Percentiles rank a stretch among this genome's conserved stretches.
Evolutionary conservation across 805 yeast species (phyloP).

Genomic region (Yamadazyma takamatsuzukensis): DNA sequence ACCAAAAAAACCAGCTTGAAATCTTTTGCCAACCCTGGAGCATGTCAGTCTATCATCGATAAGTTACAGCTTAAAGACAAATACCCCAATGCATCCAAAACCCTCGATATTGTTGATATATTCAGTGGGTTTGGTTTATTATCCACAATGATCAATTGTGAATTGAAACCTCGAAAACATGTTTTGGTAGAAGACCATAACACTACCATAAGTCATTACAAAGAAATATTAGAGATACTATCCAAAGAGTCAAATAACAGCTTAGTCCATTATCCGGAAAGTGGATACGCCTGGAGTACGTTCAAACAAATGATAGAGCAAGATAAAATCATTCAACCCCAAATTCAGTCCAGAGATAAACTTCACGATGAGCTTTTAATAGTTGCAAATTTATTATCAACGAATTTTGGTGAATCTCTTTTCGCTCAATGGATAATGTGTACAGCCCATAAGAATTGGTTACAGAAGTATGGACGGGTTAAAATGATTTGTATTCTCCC

Average conservation of each 20-base stretch:
- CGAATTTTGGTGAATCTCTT: constrained; percentile 58
- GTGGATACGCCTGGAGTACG: constrained; percentile 70
- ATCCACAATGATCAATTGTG: constrained; percentile 58
- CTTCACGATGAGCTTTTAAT: constrained; percentile 54
- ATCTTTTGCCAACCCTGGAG: constrained; percentile 14
- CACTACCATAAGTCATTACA: constrained; percentile 23
- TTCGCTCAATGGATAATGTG: constrained; percentile 74
- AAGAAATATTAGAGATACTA: constrained; percentile 20
- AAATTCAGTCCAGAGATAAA: constrained; percentile 25
- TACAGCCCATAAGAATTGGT: constrained; percentile 67
- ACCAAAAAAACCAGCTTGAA: constrained; percentile 2
- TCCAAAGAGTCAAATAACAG: constrained; percentile 19
- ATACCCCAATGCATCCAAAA: constrained; percentile 30
- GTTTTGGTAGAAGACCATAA: constrained; percentile 54
- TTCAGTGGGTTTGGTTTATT: constrained; percentile 60
- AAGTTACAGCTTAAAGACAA: constrained; percentile 39
- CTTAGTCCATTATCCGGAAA: constrained; percentile 30
- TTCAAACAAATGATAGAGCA: constrained; percentile 46
- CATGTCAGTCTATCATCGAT: constrained; percentile 41
- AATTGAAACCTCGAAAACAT: constrained; percentile 60
- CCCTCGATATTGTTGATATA: constrained; percentile 53
- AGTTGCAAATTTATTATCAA: constrained; percentile 54
- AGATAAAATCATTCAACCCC: constrained; percentile 38
- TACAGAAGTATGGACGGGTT: constrained; percentile 66
- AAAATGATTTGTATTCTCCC: constrained; percentile 70